Evolutionary conservation across 208 protist genomes (phyloP).

Genomic region (Angomonas deanei): DNA sequence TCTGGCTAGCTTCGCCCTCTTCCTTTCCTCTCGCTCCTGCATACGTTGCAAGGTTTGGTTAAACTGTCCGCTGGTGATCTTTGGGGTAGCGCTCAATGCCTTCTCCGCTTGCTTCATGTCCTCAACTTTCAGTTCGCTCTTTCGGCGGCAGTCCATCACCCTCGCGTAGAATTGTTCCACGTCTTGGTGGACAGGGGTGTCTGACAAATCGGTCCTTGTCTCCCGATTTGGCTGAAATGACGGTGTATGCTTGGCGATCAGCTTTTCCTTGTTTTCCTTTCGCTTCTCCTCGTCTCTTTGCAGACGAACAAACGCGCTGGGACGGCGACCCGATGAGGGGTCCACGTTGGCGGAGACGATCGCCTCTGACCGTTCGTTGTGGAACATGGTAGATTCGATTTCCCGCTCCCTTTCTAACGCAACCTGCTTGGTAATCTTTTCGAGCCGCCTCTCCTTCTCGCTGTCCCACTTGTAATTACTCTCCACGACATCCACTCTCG

Average conservation of each 20-base stretch:
- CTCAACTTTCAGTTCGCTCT: slow-evolving; percentile 3
- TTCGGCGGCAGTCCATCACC: slow-evolving; percentile 7
- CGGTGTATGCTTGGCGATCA: slow-evolving; percentile 13
- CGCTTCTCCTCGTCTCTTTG: slow-evolving; percentile 3
- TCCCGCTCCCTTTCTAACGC: too few relatives aligned
- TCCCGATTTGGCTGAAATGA: slow-evolving; percentile 12
- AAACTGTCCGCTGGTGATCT: neutral
- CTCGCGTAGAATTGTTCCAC: neutral
- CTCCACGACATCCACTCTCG: neutral
- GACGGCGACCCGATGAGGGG: neutral
- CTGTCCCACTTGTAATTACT: neutral
- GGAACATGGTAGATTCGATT: neutral
- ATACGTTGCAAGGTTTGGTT: neutral
- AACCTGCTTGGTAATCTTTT: neutral
- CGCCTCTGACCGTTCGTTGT: neutral
- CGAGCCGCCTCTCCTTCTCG: neutral
- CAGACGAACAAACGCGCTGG: slow-evolving; percentile 15
- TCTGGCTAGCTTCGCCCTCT: neutral
- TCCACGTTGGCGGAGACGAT: neutral
- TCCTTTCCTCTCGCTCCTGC: neutral
- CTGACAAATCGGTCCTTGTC: neutral
- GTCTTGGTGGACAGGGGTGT: neutral
- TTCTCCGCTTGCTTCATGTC: neutral
- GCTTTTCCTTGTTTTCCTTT: slow-evolving; percentile 13
- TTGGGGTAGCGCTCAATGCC: neutral